phyloP scores from a whole-genome alignment of 2,329 filamentous ascomycete species.

The Dothideomycetidae sp. region DNA sequence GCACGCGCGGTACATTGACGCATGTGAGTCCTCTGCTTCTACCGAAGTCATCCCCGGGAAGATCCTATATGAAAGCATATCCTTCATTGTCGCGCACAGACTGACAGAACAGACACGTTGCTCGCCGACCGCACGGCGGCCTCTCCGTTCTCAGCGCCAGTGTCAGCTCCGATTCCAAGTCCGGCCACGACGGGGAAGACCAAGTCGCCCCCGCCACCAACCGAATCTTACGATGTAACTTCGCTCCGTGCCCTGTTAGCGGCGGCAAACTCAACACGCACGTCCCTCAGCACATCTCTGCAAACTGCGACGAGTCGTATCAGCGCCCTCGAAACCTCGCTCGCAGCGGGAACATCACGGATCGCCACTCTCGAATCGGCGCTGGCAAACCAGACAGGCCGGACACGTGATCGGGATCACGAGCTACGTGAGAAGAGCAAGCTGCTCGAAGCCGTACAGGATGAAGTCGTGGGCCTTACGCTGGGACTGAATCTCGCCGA shows the following conservation, averaged over 20 bases:
- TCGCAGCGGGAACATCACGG: slow-evolving; percentile 57
- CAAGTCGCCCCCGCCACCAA: slow-evolving; percentile 13
- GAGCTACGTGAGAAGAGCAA: slow-evolving; percentile 75
- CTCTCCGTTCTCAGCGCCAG: slow-evolving; percentile 12
- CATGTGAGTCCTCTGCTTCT: slow-evolving; percentile 44
- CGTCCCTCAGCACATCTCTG: slow-evolving; percentile 15
- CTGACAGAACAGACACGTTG: slow-evolving; percentile 25
- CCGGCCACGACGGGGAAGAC: background rate
- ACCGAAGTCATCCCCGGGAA: slow-evolving; percentile 2
- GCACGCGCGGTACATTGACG: slow-evolving; percentile 56
- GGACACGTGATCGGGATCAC: slow-evolving; percentile 67
- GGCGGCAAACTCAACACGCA: slow-evolving; percentile 34
- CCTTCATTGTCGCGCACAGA: slow-evolving; percentile 6
- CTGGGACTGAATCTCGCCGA: slow-evolving; percentile 80
- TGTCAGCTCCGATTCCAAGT: slow-evolving; percentile 15
- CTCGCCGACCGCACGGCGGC: slow-evolving; percentile 31
- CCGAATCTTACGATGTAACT: slow-evolving; percentile 13
- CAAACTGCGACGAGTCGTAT: slow-evolving; percentile 34
- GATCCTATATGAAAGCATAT: background rate
- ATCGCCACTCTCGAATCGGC: slow-evolving; percentile 51
- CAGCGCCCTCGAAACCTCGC: slow-evolving; percentile 45
- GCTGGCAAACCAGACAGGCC: slow-evolving; percentile 45
- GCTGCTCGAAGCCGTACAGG: slow-evolving; percentile 74
- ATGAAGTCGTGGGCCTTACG: slow-evolving; percentile 79
- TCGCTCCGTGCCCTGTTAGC: slow-evolving; percentile 42